A percentile compares a stretch with the other conserved stretches of the same genome.
phyloP scores from a whole-genome alignment of 495 filamentous ascomycete species.

The Thermochaetoides thermophila region DNA sequence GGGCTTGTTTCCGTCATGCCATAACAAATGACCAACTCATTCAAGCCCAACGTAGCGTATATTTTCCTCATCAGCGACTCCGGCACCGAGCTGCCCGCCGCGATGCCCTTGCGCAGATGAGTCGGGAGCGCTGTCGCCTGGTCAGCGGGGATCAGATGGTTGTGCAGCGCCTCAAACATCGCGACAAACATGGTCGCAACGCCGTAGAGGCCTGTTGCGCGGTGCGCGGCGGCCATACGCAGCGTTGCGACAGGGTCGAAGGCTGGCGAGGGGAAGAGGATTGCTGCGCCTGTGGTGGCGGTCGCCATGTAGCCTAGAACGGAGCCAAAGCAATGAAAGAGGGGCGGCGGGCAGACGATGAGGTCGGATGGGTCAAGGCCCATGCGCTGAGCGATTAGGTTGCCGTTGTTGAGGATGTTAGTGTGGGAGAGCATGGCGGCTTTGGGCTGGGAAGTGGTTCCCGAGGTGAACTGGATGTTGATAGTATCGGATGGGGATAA shows the following conservation, averaged over 20 bases:
- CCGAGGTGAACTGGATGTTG: conserved; percentile 95
- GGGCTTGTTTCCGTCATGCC: conserved; percentile 97
- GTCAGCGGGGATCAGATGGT: conserved; percentile 17
- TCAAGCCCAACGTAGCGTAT: conserved; percentile 60
- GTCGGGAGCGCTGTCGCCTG: conserved; percentile 41
- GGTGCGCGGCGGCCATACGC: conserved; percentile 54
- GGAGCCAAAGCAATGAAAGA: conserved; percentile 77
- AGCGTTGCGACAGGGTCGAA: conserved; percentile 71
- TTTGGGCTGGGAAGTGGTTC: conserved; percentile 81
- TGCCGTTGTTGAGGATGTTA: conserved; percentile 70
- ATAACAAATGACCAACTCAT: conserved; percentile 87
- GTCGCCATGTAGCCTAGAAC: conserved; percentile 92
- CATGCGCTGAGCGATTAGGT: conserved; percentile 57
- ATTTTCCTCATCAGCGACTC: conserved; percentile 71
- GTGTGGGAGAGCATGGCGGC: conserved; percentile 78
- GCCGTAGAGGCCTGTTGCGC: conserved; percentile 76
- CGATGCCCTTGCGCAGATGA: conserved; percentile 73
- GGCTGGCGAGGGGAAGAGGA: conserved; percentile 76
- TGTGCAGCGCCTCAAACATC: conserved; percentile 59
- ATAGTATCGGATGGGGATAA: conserved; percentile 58
- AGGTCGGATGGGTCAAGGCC: conserved; percentile 43
- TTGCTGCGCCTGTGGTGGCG: conserved; percentile 68
- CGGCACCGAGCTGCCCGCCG: conserved; percentile 75
- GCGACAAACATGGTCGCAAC: conserved; percentile 94
- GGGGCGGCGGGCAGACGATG: conserved; percentile 54